Percentiles rank a stretch among this genome's conserved stretches.
Conservation (phyloP, 2,329 filamentous ascomycete genomes). For the Exophiala dermatitidis region DNA sequence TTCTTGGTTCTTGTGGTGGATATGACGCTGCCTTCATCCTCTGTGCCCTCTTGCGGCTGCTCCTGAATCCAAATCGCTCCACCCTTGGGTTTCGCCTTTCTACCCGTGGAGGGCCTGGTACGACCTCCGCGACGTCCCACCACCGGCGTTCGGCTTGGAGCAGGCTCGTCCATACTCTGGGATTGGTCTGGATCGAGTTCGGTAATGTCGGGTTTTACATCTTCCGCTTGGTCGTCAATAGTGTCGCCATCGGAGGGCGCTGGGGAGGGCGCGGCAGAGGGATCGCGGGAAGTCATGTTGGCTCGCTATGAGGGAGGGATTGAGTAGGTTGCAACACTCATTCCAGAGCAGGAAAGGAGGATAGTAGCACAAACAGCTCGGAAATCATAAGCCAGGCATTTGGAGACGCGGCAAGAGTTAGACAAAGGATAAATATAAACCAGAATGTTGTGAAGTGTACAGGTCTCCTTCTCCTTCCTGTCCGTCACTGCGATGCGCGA, state of each 20-base stretch:
- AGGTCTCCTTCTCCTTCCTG: not conserved
- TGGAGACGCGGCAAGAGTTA: no score
- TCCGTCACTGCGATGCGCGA: not conserved
- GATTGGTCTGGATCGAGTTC: constrained; percentile 18
- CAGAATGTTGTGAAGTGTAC: no score
- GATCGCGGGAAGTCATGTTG: constrained; percentile 24
- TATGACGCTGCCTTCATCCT: constrained; percentile 25
- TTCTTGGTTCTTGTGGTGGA: constrained; percentile 22
- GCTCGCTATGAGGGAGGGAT: not conserved
- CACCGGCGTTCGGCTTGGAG: constrained; percentile 9
- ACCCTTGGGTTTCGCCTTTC: constrained; percentile 22
- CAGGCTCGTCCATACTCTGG: constrained; percentile 4
- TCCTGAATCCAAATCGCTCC: constrained; percentile 24
- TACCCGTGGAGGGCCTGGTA: constrained; percentile 7
- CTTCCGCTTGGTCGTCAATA: constrained; percentile 24
- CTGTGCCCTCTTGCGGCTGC: constrained; percentile 22
- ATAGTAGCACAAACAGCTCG: no score
- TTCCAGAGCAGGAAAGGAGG: not conserved
- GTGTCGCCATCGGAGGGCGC: constrained; percentile 23
- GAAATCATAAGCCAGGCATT: no score
- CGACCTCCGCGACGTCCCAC: constrained; percentile 11
- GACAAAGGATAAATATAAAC: no score
- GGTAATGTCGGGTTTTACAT: constrained; percentile 18
- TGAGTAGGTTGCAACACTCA: not conserved
- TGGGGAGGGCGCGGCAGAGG: constrained; percentile 20